phyloP scores from a whole-genome alignment of 202 grass and related monocot genomes.

The Carex sylvatica region DNA sequence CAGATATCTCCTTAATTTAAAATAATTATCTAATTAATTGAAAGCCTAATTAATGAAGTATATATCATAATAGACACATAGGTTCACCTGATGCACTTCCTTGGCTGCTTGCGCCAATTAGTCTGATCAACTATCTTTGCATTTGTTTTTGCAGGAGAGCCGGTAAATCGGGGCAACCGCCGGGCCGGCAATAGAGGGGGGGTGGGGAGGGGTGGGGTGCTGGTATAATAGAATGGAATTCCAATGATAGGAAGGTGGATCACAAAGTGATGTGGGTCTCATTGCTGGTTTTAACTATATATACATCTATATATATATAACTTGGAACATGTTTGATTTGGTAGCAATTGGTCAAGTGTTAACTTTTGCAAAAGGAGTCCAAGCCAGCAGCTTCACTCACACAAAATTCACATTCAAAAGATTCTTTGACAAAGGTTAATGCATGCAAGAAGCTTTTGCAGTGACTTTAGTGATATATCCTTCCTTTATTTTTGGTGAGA shows the following conservation, averaged over 20 bases:
- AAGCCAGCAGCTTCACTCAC: constrained; percentile 18
- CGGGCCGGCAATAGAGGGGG: constrained; percentile 18
- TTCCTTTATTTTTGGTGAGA: constrained; percentile 16
- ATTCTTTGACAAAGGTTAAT: constrained; percentile 30
- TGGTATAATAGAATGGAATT: constrained; percentile 5
- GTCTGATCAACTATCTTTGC: constrained; percentile 12
- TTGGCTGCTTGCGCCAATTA: neutral
- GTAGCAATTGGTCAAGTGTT: constrained; percentile 23
- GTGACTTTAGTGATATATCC: constrained; percentile 23
- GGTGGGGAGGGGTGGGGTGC: neutral
- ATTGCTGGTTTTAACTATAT: constrained; percentile 23
- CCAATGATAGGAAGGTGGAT: constrained; percentile 18
- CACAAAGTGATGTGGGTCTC: constrained; percentile 29
- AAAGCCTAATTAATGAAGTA: constrained; percentile 25
- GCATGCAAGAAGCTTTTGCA: constrained; percentile 28
- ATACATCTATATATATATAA: constrained; percentile 6
- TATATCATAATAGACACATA: neutral
- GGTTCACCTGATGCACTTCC: constrained; percentile 29
- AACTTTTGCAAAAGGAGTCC: constrained; percentile 26
- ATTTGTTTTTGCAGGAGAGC: constrained; percentile 34
- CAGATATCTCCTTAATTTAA: constrained; percentile 4
- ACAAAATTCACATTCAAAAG: constrained; percentile 31
- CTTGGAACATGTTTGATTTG: neutral
- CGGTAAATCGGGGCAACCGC: constrained; percentile 28
- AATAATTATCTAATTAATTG: constrained; percentile 31